Percentiles rank a stretch among this genome's conserved stretches.
Evolutionary conservation across 495 filamentous ascomycete species (phyloP).

Genomic region (Sordaria brevicollis): DNA sequence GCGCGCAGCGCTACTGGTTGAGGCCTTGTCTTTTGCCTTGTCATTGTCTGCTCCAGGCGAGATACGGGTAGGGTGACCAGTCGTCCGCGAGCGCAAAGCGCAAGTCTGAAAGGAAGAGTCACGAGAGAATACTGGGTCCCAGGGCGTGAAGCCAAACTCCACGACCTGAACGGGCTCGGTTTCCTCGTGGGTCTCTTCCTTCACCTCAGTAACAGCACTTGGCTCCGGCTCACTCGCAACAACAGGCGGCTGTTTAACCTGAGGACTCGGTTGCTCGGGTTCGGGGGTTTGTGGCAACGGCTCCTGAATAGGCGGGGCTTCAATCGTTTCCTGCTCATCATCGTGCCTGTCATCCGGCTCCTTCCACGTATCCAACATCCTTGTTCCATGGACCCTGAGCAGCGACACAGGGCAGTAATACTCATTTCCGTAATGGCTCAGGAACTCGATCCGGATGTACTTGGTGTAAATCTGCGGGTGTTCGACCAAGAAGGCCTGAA

Average conservation of each 20-base stretch:
- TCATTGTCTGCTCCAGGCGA: constrained; percentile 1
- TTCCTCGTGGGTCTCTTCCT: background rate
- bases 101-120: constrained; percentile 10
- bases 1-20: background rate
- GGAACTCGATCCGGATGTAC: constrained; percentile 82
- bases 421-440: constrained; percentile 90
- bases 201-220: background rate
- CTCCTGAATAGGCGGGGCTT: constrained; percentile 14
- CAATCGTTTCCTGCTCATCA: constrained; percentile 31
- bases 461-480: constrained; percentile 93
- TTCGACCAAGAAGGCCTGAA: constrained; percentile 87
- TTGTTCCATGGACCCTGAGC: constrained; percentile 84
- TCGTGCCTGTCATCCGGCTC: constrained; percentile 37
- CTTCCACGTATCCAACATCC: constrained; percentile 90
- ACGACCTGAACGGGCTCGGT: background rate
- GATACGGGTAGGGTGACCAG: constrained; percentile 15
- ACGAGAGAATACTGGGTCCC: constrained; percentile 13
- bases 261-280: constrained; percentile 3
- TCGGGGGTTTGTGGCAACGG: constrained; percentile 21
- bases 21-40: constrained; percentile 1
- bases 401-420: constrained; percentile 92
- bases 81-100: constrained; percentile 16
- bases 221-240: background rate
- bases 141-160: constrained; percentile 18
- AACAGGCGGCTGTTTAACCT: background rate